Evolutionary conservation across 768 basidiomycete species (phyloP), one percentile per base, ranked within the genome.

Genomic region (Boletus rubescentipes): DNA sequence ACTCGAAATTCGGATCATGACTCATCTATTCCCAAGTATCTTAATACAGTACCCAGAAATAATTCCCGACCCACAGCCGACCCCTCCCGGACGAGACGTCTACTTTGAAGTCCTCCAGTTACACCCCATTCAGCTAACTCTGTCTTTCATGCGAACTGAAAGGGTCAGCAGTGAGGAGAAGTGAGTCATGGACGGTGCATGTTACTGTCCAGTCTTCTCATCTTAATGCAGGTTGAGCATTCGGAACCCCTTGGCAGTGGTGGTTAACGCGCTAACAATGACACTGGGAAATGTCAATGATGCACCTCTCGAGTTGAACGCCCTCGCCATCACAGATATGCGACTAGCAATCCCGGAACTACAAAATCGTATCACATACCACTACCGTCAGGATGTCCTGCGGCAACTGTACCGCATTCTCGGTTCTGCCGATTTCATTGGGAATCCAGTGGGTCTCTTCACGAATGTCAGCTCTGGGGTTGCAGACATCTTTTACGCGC

Each of bases 61-160:
- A 3, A 86, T 93, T 23, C 80, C 82, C 2, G 90, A 91, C 55
- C 89, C 92, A n/a, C 73, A 74, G 30, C 77, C 79, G 5, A 79
- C 81, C n/a, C 77, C 81, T 12, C 75, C 73, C 4, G 91, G 91
- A 32, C 84, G 84, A 69, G 88, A 93, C 55, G 70, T 98, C 46
- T 99, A 98, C 74, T 99, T 99, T 62, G 97, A 99, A 72, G 83
- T 93, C 12, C 79, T 99, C 8, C 92, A 97, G 63, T 77, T 99
- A 29, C 96, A 99, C 58, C 97, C 97, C 7, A 91, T 98, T 64
- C 86, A 87, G 58, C 77, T 99, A 5, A 87, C 91, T 1, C 72
- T 99, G 16, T 98, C 97, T 0, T 99, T 99, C 76, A 96, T 97
- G 91, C 85, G 95, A 16, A 96, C 96, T 1, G 97, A 98, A 62